Base-by-base conservation (phyloP, 2,329 filamentous ascomycete genomes). In the Metarhizium brunneum region DNA sequence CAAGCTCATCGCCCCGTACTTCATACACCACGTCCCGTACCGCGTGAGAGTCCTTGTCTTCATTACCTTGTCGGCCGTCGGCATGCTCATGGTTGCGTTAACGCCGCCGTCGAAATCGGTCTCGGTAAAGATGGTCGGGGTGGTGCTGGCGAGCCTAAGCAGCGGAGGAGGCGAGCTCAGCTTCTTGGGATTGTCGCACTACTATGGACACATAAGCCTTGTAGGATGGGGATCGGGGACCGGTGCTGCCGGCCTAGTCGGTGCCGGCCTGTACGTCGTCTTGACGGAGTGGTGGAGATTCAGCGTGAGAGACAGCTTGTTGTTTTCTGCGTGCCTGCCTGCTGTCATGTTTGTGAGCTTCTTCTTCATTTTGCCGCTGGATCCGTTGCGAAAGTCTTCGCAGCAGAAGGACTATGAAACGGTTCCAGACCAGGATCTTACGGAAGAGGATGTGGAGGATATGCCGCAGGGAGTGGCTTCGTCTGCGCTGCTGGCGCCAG, bases 141-240 rank as follows among this genome's bases (percentile, higher is more conserved):
- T 97, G 18, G 81, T 91, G 43, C 74, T 97, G 50, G 90, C 92
- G 1, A 95, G 90, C 64, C 71, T 97, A 52, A 89, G 88, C 63
- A 90, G 86, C 59, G 94, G 94, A 16, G 88, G 81, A 18, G 94
- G 94, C 36, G 94, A 97, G 73, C 76, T 96, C 57, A 95, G 87
- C 70, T 96, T 97, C 66, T 75, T 99, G 6, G 88, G 90, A 1
- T 73, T 99, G 65, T 95, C 92, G 14, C 92, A 97, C 68, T 96
- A 88, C 73, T 97, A 97, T 65, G 94, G 92, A 0, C 85, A 84
- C 8, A 86, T 89, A 70, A 90, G 90, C 63, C 78, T 97, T 18
- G 92, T 92, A 0, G 86, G 90, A 40, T 99, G 94, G 94, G 88
- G 90, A 0, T 92, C 88, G 60, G 92, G 92, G 0, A 96, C 92